Conservation (phyloP, 257 asterid species). For the Leptodermis oblonga region DNA sequence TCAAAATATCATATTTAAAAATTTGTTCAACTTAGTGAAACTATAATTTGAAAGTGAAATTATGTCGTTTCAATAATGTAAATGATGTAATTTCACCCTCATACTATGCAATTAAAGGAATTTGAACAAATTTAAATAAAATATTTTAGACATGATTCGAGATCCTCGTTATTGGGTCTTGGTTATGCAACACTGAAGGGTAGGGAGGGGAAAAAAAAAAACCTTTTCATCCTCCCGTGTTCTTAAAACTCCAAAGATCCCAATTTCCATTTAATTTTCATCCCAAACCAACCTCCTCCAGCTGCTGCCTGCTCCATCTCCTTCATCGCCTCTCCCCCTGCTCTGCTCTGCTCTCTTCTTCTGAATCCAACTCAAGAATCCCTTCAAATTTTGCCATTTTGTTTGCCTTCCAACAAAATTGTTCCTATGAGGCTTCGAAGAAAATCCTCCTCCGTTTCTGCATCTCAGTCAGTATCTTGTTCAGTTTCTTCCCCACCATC, state of each 20-base stretch:
- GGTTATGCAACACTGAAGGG: no score
- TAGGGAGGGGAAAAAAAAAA: no score
- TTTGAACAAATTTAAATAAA: no score
- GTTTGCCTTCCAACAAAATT: background rate
- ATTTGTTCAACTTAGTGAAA: no score
- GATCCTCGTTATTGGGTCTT: no score
- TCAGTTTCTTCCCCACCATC: constrained; percentile 28
- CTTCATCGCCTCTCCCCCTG: background rate
- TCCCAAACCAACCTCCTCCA: background rate
- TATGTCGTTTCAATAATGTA: no score
- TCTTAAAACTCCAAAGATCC: constrained; percentile 1
- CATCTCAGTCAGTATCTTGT: constrained; percentile 22
- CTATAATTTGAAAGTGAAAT: no score
- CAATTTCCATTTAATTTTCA: constrained; percentile 6
- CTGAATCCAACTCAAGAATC: background rate
- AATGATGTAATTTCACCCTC: no score
- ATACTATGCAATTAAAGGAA: no score
- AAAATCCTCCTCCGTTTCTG: constrained; percentile 9
- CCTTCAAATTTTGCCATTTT: background rate
- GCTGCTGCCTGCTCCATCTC: background rate
- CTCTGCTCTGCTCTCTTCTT: constrained; percentile 4
- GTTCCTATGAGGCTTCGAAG: constrained; percentile 23
- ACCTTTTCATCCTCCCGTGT: no score
- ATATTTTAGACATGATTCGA: no score
- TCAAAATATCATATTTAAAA: no score